Base-by-base conservation (phyloP, 1,284 basidiomycete genomes). In the Marasmius oreades region DNA sequence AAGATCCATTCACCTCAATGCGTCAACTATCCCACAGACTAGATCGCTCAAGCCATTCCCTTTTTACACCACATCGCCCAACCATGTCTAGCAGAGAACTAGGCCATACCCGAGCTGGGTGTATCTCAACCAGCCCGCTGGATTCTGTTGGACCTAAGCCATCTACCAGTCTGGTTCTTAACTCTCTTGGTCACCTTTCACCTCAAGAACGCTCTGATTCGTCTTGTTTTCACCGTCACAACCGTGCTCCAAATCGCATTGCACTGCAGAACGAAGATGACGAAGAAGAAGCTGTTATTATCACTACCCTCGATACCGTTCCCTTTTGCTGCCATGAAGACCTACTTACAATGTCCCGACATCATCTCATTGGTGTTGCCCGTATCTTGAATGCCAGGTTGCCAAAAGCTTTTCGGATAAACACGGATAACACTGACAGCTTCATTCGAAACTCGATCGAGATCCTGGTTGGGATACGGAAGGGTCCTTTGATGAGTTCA, bases 271-370 rank as follows among this genome's bases (percentile, higher is more conserved):
- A 78, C 58, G 74, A 79, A 50, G 81, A 82, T 58, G 51, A 62
- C 8, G 69, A 70, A 33, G 72, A 76, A 11, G 81, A 82, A 59
- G 78, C 76, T 7, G 70, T 85, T n/a, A 71, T 84, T 48, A 80
- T 85, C 62, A 85, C 80, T 0, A 70, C 81, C 11, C 70, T 85
- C 5, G 67, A 73, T 53, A 67, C 67, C 24, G 64, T 76, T 2
- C 82, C 81, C 0, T 85, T 85, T 68, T 84, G 81, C 68, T 85
- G 81, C 66, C 81, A 85, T 64, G 81, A 82, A 55, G 83, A 85
- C 61, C 77, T 85, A 42, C 59, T 83, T 58, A 74, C 75, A 1
- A 84, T 85, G 82, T 60, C 74, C 10, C 77, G 76, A 34, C 39
- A 64, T 1, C 68, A 77, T 57, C 78, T 85, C 47, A 63, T 78